Base-by-base conservation (phyloP, 345 rosid species). In the Microthlaspi erraticum region DNA sequence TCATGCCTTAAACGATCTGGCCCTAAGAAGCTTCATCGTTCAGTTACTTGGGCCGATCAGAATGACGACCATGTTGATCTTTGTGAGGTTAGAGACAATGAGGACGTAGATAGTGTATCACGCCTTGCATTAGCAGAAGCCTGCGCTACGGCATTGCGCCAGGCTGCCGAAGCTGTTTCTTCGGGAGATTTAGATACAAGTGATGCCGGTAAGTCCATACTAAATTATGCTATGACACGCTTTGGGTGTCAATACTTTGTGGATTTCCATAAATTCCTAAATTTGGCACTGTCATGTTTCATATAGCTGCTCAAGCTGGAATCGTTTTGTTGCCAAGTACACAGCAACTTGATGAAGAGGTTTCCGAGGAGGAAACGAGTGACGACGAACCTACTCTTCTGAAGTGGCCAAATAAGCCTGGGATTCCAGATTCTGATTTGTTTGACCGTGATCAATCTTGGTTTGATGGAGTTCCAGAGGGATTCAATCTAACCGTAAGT, bases 21-120 rank as follows among this genome's bases (percentile, higher is more conserved):
- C 46, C 64, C 86, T 31, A 85, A 83, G 80, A 88, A 81, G 76
- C 71, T 73, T 14, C 64, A 45, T 36, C 85, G 64, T 37, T 81
- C 87, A 34, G 97, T 94, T 66, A 89, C 89, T n/a, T 93, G 97
- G 96, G 96, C 95, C 48, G 97, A 90, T 83, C 83, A 85, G 77
- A 82, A 82, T 68, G 72, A 72, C 26, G 74, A 55, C 57, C 42
- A 50, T 70, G 76, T 80, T 63, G 73, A 81, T 71, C 91, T 86
- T 46, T 84, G 85, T 44, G 80, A 88, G 71, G 64, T 82, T 78
- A 81, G 70, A 68, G 82, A 84, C 72, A 68, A 74, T 62, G 80
- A 70, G 45, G 84, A 55, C 62, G 83, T 66, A 54, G 64, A 50
- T 62, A 60, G 78, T 42, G 70, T 53, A 36, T 60, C 85, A 66